These are phyloP conservation scores for Arthrobotrys iridis DNA, from an alignment of 2,329 filamentous ascomycete genomes.

Conservation along the genomic window DNA sequence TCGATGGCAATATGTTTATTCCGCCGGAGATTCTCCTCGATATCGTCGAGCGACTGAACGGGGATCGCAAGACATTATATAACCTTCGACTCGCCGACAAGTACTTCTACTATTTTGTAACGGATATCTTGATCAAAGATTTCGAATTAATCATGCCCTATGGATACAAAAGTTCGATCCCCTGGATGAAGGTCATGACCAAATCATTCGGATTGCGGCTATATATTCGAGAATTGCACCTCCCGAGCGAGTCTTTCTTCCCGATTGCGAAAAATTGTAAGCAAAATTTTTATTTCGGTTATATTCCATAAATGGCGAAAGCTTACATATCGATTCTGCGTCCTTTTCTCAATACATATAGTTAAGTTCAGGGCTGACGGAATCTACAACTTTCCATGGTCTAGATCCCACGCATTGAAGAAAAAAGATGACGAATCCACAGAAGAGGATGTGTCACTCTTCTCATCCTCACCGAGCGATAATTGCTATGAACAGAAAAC, in stretches of 20 bases:
- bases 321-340: not conserved
- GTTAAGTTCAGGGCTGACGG: not conserved
- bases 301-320: too few species aligned
- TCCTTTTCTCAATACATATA: too few species aligned
- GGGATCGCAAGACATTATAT: not conserved
- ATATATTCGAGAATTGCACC: not conserved
- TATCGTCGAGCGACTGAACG: not conserved
- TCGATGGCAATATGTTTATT: slow-evolving; percentile 1
- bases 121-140: not conserved
- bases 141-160: not conserved
- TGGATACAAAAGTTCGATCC: not conserved
- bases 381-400: not conserved
- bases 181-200: not conserved
- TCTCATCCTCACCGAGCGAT: too few species aligned
- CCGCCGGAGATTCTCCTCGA: slow-evolving; percentile 5
- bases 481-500: slow-evolving; percentile 13
- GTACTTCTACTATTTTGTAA: not conserved
- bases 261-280: slow-evolving; percentile 6
- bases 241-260: not conserved
- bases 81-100: not conserved
- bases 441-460: not conserved
- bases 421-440: too few species aligned
- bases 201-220: not conserved
- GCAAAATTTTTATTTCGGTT: not conserved
- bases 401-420: too few species aligned